Conservation (phyloP, 2,329 filamentous ascomycete species). For the Scopulariopsis brevicaulis region DNA sequence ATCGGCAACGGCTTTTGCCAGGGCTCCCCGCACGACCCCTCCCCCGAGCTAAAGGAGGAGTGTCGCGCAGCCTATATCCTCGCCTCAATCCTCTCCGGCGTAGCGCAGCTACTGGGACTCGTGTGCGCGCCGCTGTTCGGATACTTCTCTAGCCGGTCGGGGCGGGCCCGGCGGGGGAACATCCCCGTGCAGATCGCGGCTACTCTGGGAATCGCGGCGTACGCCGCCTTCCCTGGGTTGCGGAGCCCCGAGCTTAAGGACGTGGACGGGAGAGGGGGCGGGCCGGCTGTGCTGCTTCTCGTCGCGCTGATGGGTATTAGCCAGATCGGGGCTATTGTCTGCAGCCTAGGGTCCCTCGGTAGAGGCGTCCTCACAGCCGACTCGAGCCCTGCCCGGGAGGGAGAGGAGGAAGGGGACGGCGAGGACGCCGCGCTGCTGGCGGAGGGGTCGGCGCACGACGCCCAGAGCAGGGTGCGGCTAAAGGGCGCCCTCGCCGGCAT, state of each 20-base stretch:
- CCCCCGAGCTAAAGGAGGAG: conserved; percentile 68
- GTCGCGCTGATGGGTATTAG: conserved; percentile 78
- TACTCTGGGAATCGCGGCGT: conserved; percentile 65
- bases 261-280: conserved; percentile 54
- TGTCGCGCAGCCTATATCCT: conserved; percentile 83
- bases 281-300: conserved; percentile 58
- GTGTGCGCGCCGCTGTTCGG: conserved; percentile 81
- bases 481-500: conserved; percentile 94
- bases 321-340: conserved; percentile 94
- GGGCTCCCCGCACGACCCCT: conserved; percentile 49
- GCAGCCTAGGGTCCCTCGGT: conserved; percentile 80
- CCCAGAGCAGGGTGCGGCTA: conserved; percentile 41
- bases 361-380: conserved; percentile 59
- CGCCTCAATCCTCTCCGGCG: conserved; percentile 76
- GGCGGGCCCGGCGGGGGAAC: conserved; percentile 42
- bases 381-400: conserved; percentile 11
- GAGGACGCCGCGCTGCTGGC: conserved; percentile 9
- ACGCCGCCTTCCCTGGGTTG: conserved; percentile 64
- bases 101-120: conserved; percentile 77
- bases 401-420: not conserved
- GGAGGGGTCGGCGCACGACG: conserved; percentile 13
- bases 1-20: conserved; percentile 70
- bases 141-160: conserved; percentile 61
- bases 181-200: conserved; percentile 64
- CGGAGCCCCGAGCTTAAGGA: conserved; percentile 63